A percentile compares a stretch with the other conserved stretches of the same genome.
Evolutionary conservation across 2,329 filamentous ascomycete genomes (phyloP).

Genomic region (Cladosporium sp.): DNA sequence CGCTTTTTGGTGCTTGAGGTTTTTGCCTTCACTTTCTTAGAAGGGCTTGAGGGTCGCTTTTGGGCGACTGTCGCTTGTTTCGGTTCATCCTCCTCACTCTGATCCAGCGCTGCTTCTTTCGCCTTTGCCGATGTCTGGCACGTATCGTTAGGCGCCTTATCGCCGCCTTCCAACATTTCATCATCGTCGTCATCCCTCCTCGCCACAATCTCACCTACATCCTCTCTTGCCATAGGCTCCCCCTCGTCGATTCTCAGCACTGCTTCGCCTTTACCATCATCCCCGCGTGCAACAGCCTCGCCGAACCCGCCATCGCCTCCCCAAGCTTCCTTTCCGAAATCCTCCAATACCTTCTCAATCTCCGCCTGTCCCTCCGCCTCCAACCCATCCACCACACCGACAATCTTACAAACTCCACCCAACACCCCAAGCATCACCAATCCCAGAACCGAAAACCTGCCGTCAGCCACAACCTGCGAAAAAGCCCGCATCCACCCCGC

Average conservation of each 20-base stretch:
- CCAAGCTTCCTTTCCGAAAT: constrained; percentile 40
- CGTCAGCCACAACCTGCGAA: constrained; percentile 42
- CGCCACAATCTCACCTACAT: constrained; percentile 33
- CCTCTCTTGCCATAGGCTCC: constrained; percentile 15
- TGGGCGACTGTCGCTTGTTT: background rate
- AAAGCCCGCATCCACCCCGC: constrained; percentile 35
- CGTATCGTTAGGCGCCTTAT: background rate
- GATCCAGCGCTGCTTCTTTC: background rate
- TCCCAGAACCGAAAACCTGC: constrained; percentile 43
- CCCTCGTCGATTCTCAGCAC: constrained; percentile 14
- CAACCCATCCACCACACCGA: constrained; percentile 38
- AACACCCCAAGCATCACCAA: constrained; percentile 41
- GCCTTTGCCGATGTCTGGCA: no score
- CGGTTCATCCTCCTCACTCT: background rate
- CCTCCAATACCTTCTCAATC: constrained; percentile 38
- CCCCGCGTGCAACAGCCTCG: constrained; percentile 10
- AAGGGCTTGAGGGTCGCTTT: background rate
- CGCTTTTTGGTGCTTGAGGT: constrained; percentile 10
- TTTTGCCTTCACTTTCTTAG: background rate
- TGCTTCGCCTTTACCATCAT: constrained; percentile 4
- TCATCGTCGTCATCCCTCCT: constrained; percentile 21
- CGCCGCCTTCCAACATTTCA: background rate
- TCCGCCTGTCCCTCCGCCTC: constrained; percentile 41
- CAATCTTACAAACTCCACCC: constrained; percentile 37
- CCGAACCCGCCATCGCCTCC: constrained; percentile 26